Conservation (phyloP, 352 stramenopile species). For the Globisporangium emineosum region DNA sequence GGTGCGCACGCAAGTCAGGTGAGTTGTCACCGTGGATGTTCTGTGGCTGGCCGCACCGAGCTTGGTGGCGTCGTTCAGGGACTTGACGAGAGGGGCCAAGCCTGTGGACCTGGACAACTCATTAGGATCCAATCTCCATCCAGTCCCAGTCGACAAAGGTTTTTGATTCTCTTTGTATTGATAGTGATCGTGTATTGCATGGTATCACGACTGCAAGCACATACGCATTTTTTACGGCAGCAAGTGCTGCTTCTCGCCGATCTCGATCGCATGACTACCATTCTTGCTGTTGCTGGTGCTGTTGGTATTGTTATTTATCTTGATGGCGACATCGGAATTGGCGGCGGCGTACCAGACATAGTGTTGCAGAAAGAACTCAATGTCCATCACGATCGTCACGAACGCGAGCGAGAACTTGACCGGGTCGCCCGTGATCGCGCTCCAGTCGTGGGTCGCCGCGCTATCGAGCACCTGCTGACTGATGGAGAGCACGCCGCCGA, state of each 20-base stretch:
- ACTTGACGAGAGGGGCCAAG: too few species aligned
- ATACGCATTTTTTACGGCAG: not conserved
- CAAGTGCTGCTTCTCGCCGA: slow-evolving; percentile 4
- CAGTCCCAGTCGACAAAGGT: too few species aligned
- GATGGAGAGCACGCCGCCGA: slow-evolving; percentile 91
- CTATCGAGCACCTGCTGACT: slow-evolving; percentile 93
- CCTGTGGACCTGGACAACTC: too few species aligned
- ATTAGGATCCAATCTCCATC: too few species aligned
- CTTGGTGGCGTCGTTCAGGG: too few species aligned
- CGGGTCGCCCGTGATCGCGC: slow-evolving; percentile 92
- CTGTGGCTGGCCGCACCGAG: too few species aligned
- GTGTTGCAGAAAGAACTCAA: slow-evolving; percentile 96
- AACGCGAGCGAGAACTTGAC: slow-evolving; percentile 95
- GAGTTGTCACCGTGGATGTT: too few species aligned
- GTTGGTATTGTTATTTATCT: not conserved
- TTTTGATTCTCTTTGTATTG: too few species aligned
- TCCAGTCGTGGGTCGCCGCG: slow-evolving; percentile 89
- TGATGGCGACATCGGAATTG: not conserved
- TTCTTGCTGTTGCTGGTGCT: slow-evolving; percentile 15
- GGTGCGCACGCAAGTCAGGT: too few species aligned
- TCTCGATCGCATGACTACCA: slow-evolving; percentile 17
- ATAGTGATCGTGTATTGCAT: too few species aligned
- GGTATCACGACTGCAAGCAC: too few species aligned
- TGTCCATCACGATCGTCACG: slow-evolving; percentile 95
- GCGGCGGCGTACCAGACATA: slow-evolving; percentile 88